These are phyloP conservation scores for Barnettozyma siamensis DNA, from an alignment of 805 yeast genomes.

Conservation along the genomic window DNA sequence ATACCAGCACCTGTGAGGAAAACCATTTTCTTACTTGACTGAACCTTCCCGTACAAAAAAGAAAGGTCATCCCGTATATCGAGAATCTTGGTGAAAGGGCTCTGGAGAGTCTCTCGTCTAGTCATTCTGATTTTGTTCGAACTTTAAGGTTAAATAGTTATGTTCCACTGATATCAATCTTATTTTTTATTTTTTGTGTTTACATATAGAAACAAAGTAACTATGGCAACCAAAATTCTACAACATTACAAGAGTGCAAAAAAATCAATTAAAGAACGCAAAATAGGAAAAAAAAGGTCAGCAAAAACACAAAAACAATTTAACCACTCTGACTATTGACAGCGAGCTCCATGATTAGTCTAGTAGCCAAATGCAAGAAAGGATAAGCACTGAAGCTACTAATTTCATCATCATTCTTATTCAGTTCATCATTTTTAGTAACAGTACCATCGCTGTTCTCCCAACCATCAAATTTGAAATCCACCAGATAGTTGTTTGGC, in stretches of 20 bases:
- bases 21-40: constrained; percentile 42
- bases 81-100: not conserved
- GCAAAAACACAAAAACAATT: not conserved
- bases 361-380: constrained; percentile 85
- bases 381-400: constrained; percentile 95
- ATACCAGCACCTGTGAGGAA: constrained; percentile 94
- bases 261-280: too few relatives aligned
- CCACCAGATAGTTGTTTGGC: constrained; percentile 92
- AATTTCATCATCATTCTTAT: constrained; percentile 57
- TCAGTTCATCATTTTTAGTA: constrained; percentile 23
- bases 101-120: not conserved
- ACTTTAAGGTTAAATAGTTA: too few relatives aligned
- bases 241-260: too few relatives aligned
- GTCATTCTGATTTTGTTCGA: too few relatives aligned
- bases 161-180: too few relatives aligned
- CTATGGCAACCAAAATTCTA: not conserved
- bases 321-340: constrained; percentile 70
- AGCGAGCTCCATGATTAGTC: constrained; percentile 92
- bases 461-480: constrained; percentile 98
- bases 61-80: constrained; percentile 1
- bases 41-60: constrained; percentile 20
- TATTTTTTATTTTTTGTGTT: not conserved
- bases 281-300: too few relatives aligned
- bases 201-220: not conserved
- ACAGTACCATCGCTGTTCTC: constrained; percentile 45